phyloP scores from a whole-genome alignment of 352 stramenopile species.

The Pythium vanterpoolii region DNA sequence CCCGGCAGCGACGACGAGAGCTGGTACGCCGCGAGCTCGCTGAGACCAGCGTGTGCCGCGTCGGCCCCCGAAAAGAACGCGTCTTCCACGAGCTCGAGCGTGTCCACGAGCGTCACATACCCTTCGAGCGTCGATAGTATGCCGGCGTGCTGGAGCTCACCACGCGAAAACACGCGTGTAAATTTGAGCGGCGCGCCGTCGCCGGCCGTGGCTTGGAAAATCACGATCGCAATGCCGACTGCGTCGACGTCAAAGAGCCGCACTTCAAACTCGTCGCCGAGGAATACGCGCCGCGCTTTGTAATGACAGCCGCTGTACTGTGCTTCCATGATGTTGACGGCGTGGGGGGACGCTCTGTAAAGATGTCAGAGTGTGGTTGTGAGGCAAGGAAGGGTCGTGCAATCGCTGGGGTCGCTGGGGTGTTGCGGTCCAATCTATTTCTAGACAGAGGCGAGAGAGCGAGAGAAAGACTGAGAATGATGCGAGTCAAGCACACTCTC shows the following conservation, averaged over 20 bases:
- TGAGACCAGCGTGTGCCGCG: constrained; percentile 28
- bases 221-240: constrained; percentile 54
- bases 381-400: background rate
- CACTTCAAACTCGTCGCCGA: constrained; percentile 65
- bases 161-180: constrained; percentile 51
- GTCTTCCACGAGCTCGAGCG: constrained; percentile 65
- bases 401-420: background rate
- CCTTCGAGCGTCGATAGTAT: constrained; percentile 61
- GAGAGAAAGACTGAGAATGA: background rate
- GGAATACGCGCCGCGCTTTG: constrained; percentile 55
- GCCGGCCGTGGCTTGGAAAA: constrained; percentile 32
- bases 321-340: constrained; percentile 36
- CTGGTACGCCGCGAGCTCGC: constrained; percentile 49
- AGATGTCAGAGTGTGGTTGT: background rate
- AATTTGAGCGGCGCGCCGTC: constrained; percentile 47
- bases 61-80: constrained; percentile 56
- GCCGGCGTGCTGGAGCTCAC: constrained; percentile 41
- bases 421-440: background rate
- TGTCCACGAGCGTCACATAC: constrained; percentile 57
- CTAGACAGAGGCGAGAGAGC: background rate
- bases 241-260: constrained; percentile 72
- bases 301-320: constrained; percentile 58
- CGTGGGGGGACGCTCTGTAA: too few species aligned
- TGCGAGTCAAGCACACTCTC: too few species aligned
- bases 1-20: constrained; percentile 59